Base-by-base conservation (phyloP, 331 rosid species). In the Quercus lobata region DNA sequence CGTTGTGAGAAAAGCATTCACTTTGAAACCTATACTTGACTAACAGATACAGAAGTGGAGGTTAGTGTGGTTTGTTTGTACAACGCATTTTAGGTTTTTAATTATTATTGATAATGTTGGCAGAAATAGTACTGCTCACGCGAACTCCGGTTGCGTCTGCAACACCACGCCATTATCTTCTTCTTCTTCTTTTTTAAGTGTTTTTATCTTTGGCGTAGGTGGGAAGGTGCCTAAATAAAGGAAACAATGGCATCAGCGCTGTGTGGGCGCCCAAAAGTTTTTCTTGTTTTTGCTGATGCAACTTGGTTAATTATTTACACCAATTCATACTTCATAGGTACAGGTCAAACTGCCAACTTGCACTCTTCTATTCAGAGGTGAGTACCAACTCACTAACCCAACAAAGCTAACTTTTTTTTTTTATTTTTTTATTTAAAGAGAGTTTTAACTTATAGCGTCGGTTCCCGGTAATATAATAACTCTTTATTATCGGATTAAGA, bases 401-500 rank as follows among this genome's bases (percentile, higher is more conserved):
- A 41, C 12, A 8, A 41, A 8, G 12, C 46, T 34, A 34, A 37
- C 0, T 27, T 2, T 35, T 35, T 35, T 35, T 34, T 35, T 35
- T 35, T 34, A 1, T 34, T 34, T 34, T 0, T 1, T 34, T 37
- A 0, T 37, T 7, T 37, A 34, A 37, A 41, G 3, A 8, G 0
- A 41, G 1, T 41, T 41, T 41, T 8, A 41, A 2, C 46, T 2
- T 0, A 8, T 8, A 8, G 0, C 0, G 0, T 41, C 0, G 0
- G 0, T 0, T 41, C 0, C 0, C 0, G 0, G 8, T 37, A 41
- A 8, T 41, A 41, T 37, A 8, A 41, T 8, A 41, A 0, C 0
- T 41, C 0, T 8, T 41, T 41, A 41, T 41, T 0, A 41, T 41
- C 12, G 0, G 3, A 41, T 9, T 0, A 8, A 8, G 3, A 41